Evolutionary conservation across 2,329 filamentous ascomycete species (phyloP).

Genomic region (Metarhizium guizhouense): DNA sequence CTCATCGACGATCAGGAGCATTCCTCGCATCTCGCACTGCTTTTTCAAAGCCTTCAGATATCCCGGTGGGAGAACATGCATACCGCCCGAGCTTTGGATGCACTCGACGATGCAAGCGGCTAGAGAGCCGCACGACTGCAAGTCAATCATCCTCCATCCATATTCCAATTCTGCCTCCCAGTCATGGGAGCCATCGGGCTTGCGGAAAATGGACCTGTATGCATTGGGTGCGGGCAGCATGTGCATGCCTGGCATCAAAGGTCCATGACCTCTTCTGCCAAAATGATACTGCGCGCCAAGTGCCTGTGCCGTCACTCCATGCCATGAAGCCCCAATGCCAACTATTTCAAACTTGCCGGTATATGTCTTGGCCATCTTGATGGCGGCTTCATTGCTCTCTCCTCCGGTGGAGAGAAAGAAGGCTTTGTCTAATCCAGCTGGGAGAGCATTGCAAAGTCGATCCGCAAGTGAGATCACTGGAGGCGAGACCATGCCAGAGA

Average conservation of each 20-base stretch:
- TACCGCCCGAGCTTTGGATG: slow-evolving; percentile 50
- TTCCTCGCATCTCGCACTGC: slow-evolving; percentile 45
- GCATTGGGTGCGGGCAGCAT: slow-evolving; percentile 50
- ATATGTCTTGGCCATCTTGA: slow-evolving; percentile 54
- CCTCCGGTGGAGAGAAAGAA: slow-evolving; percentile 50
- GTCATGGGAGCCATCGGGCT: slow-evolving; percentile 50
- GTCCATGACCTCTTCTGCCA: slow-evolving; percentile 39
- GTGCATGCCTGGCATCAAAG: slow-evolving; percentile 45
- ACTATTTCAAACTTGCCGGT: slow-evolving; percentile 60
- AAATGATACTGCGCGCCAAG: slow-evolving; percentile 46
- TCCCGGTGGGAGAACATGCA: slow-evolving; percentile 48
- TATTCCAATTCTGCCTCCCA: slow-evolving; percentile 54
- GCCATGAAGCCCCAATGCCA: slow-evolving; percentile 48
- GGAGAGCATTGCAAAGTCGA: slow-evolving; percentile 39
- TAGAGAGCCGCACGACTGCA: slow-evolving; percentile 49
- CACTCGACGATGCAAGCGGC: slow-evolving; percentile 57
- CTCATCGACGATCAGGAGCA: slow-evolving; percentile 54
- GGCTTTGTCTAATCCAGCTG: slow-evolving; percentile 40
- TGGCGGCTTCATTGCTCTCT: slow-evolving; percentile 52
- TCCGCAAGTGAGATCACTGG: slow-evolving; percentile 48
- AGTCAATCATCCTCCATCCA: slow-evolving; percentile 52
- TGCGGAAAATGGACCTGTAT: slow-evolving; percentile 51
- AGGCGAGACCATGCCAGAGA: slow-evolving; percentile 48
- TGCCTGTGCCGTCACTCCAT: slow-evolving; percentile 50
- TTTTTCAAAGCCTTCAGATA: slow-evolving; percentile 47